A percentile compares a stretch with the other conserved stretches of the same genome.
Conservation (phyloP, 768 basidiomycete species). For the Lyophyllum atratum region DNA sequence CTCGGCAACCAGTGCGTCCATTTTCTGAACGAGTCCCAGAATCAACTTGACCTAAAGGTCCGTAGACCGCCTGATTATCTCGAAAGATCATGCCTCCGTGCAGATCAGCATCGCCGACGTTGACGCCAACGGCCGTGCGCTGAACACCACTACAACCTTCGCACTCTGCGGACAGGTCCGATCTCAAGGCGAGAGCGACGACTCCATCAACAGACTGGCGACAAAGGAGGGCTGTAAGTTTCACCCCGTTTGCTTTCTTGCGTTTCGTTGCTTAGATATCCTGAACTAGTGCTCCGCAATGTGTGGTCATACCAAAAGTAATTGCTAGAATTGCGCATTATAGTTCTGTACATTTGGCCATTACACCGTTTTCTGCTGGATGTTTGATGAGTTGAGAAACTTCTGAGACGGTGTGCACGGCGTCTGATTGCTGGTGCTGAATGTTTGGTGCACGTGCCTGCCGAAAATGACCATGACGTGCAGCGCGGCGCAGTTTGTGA, state of each 20-base stretch:
- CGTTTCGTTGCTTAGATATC: conserved; percentile 3
- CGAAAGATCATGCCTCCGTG: conserved; percentile 98
- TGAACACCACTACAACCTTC: conserved; percentile 83
- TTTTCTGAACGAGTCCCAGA: neutral
- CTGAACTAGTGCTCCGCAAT: conserved; percentile 81
- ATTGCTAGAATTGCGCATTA: conserved; percentile 25
- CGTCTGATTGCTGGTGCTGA: neutral
- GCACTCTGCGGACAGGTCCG: conserved; percentile 94
- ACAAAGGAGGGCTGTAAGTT: conserved; percentile 92
- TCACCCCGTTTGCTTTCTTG: neutral
- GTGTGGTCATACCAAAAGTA: conserved; percentile 97
- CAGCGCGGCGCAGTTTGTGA: conserved; percentile 2
- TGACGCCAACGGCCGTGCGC: conserved; percentile 82
- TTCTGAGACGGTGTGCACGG: neutral
- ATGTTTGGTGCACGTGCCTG: conserved; percentile 4
- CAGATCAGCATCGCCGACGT: conserved; percentile 96
- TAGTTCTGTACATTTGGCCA: conserved; percentile 13
- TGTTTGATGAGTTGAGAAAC: neutral
- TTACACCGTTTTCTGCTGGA: neutral
- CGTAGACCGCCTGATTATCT: conserved; percentile 94
- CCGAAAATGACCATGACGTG: no score
- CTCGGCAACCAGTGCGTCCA: conserved; percentile 87
- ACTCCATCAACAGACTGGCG: conserved; percentile 94
- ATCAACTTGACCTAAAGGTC: conserved; percentile 5
- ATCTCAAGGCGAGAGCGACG: conserved; percentile 94